These are phyloP conservation scores for sunflower (Helianthus annuus) DNA, from an alignment of 129 eudicot genomes.

Conservation along the genomic window DNA sequence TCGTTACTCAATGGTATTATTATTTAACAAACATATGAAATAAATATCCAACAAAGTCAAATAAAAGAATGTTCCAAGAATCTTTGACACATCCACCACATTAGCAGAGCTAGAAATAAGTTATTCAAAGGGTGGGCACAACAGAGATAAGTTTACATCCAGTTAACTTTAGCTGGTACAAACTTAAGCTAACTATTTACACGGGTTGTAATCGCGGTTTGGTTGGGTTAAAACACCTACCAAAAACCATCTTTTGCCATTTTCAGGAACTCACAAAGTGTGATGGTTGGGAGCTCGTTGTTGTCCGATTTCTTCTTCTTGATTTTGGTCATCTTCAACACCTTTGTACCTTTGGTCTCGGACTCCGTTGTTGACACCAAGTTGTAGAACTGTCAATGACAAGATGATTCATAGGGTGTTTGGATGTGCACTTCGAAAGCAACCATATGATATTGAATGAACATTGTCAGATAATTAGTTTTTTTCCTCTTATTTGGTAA, in stretches of 20 bases:
- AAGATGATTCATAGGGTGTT: background rate
- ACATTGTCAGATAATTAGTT: background rate
- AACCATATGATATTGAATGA: background rate
- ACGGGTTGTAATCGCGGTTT: background rate
- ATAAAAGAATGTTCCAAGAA: slow-evolving; percentile 7
- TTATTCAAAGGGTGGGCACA: background rate
- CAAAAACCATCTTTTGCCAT: slow-evolving; percentile 90
- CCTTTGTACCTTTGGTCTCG: slow-evolving; percentile 48
- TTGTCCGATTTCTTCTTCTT: slow-evolving; percentile 60
- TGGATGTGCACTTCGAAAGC: background rate
- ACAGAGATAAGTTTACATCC: slow-evolving; percentile 30
- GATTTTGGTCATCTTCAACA: slow-evolving; percentile 66
- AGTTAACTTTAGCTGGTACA: slow-evolving; percentile 16
- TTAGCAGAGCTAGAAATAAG: background rate
- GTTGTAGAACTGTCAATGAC: slow-evolving; percentile 71
- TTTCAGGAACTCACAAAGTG: slow-evolving; percentile 77
- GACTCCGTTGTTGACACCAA: slow-evolving; percentile 62
- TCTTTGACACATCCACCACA: background rate
- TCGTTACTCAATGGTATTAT: background rate
- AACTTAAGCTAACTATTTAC: slow-evolving; percentile 30
- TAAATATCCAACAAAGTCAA: slow-evolving; percentile 4
- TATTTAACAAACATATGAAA: background rate
- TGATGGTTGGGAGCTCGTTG: slow-evolving; percentile 59
- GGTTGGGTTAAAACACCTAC: slow-evolving; percentile 35
- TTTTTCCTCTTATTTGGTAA: no score